Conservation (phyloP, 164 flowering plant genomes). For the Euptelea pleiosperma region DNA sequence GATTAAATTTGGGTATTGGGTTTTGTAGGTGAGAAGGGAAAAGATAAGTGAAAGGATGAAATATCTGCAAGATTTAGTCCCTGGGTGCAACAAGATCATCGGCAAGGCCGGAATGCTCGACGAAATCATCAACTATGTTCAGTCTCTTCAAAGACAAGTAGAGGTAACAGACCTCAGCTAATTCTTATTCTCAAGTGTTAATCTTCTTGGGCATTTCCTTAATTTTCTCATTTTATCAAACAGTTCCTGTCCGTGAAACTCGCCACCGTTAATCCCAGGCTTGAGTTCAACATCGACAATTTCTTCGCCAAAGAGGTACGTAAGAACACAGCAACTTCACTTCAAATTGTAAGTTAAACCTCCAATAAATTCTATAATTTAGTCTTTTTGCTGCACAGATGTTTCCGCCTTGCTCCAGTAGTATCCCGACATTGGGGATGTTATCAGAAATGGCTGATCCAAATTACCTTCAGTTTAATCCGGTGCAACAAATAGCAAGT, state of each 20-base stretch:
- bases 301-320: slow-evolving; percentile 74
- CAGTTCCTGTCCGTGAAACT: slow-evolving; percentile 98
- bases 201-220: neutral
- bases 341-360: no score
- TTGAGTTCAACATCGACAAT: slow-evolving; percentile 63
- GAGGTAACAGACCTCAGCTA: no score
- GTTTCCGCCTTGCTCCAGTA: slow-evolving; percentile 41
- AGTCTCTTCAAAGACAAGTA: slow-evolving; percentile 94
- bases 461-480: slow-evolving; percentile 42
- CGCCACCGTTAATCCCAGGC: slow-evolving; percentile 73
- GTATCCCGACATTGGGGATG: slow-evolving; percentile 37
- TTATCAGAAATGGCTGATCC: slow-evolving; percentile 47
- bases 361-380: no score
- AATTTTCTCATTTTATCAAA: neutral
- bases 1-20: neutral
- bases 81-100: slow-evolving; percentile 92
- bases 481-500: slow-evolving; percentile 34
- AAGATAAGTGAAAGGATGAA: slow-evolving; percentile 98
- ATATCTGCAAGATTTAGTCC: slow-evolving; percentile 87
- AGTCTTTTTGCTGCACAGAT: no score
- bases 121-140: slow-evolving; percentile 95
- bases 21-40: slow-evolving; percentile 84
- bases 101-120: slow-evolving; percentile 99
- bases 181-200: no score
- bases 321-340: no score